Evolutionary conservation across 106 monocot genomes (phyloP).

Genomic region (Platanthera guangdongensis): DNA sequence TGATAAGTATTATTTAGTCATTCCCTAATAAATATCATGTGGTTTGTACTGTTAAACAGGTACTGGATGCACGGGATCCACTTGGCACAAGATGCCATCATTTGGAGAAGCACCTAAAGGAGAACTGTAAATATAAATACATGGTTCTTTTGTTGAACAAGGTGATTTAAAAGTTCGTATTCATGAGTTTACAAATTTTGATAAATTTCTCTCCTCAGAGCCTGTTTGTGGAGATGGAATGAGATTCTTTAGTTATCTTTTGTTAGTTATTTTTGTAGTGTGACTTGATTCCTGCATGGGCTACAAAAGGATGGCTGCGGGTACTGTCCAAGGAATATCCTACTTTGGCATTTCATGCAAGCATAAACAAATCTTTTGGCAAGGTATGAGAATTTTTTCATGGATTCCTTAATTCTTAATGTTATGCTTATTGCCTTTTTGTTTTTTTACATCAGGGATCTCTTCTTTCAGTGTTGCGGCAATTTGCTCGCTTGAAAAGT

Average conservation of each 20-base stretch:
- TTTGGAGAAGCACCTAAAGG: slow-evolving; percentile 89
- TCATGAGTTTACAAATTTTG: neutral
- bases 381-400: slow-evolving; percentile 37
- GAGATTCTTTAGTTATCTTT: neutral
- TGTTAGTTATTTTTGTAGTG: slow-evolving; percentile 36
- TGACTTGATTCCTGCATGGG: slow-evolving; percentile 96
- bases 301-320: slow-evolving; percentile 91
- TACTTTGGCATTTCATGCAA: slow-evolving; percentile 94
- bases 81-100: slow-evolving; percentile 85
- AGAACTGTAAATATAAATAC: slow-evolving; percentile 85
- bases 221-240: neutral
- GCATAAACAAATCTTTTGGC: slow-evolving; percentile 89
- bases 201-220: neutral
- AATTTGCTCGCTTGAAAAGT: slow-evolving; percentile 87
- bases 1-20: neutral
- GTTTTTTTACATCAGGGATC: slow-evolving; percentile 47
- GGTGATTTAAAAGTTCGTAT: slow-evolving; percentile 25
- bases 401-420: neutral
- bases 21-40: neutral
- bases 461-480: slow-evolving; percentile 82
- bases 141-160: slow-evolving; percentile 93
- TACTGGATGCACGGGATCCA: slow-evolving; percentile 96
- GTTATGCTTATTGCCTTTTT: neutral
- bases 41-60: slow-evolving; percentile 29
- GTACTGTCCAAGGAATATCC: slow-evolving; percentile 81